A percentile compares a stretch with the other conserved stretches of the same genome.
Conservation (phyloP, 805 yeast species). For the Jamesozyma hellenica region DNA sequence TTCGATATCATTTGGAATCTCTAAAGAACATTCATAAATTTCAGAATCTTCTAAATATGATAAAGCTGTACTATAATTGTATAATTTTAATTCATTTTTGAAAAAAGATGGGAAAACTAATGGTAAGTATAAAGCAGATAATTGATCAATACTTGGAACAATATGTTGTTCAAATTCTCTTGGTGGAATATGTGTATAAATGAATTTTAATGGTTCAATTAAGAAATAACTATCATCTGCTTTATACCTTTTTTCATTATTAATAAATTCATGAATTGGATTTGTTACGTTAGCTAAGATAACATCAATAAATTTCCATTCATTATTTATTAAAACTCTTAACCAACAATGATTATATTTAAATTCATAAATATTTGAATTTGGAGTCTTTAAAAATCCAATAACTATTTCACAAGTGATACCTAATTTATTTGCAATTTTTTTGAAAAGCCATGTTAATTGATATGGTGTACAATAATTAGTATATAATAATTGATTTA, state of each 20-base stretch:
- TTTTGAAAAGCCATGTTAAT: slow-evolving; percentile 64
- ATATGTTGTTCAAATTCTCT: slow-evolving; percentile 75
- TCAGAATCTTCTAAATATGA: slow-evolving; percentile 67
- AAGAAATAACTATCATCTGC: slow-evolving; percentile 59
- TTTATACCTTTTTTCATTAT: slow-evolving; percentile 22
- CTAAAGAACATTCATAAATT: slow-evolving; percentile 65
- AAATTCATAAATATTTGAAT: slow-evolving; percentile 37
- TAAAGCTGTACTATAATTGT: slow-evolving; percentile 67
- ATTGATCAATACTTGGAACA: slow-evolving; percentile 71
- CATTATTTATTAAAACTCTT: slow-evolving; percentile 61
- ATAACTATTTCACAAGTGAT: slow-evolving; percentile 66
- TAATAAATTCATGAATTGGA: slow-evolving; percentile 37
- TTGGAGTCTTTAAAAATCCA: slow-evolving; percentile 79
- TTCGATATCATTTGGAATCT: slow-evolving; percentile 63
- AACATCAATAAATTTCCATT: slow-evolving; percentile 74
- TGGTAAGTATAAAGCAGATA: slow-evolving; percentile 72
- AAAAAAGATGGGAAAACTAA: slow-evolving; percentile 77
- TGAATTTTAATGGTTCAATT: slow-evolving; percentile 60
- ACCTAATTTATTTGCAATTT: slow-evolving; percentile 58
- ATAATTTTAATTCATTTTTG: slow-evolving; percentile 45
- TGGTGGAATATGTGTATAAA: slow-evolving; percentile 81
- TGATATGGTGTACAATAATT: slow-evolving; percentile 59
- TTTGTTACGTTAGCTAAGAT: slow-evolving; percentile 51
- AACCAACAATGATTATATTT: slow-evolving; percentile 84
- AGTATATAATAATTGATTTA: slow-evolving; percentile 35